Conservation (phyloP, 2,329 filamentous ascomycete genomes). For the Aspergillus felis region DNA sequence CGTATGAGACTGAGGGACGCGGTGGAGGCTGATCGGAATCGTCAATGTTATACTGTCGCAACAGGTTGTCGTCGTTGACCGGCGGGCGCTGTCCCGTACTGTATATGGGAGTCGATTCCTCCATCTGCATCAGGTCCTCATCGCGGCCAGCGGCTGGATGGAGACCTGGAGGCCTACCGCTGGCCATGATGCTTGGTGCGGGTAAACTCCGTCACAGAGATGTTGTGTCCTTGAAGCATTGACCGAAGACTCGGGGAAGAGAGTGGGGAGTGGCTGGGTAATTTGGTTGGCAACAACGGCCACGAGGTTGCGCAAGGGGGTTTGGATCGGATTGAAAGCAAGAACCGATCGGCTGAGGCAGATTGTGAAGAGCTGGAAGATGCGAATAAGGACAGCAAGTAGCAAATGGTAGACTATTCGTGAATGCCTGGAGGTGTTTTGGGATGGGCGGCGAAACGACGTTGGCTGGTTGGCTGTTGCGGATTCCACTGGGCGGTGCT, state of each 20-base stretch:
- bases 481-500: background rate
- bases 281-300: background rate
- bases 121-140: conserved; percentile 42
- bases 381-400: background rate
- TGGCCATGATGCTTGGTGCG: conserved; percentile 41
- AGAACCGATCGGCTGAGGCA: background rate
- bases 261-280: conserved; percentile 6
- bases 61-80: conserved; percentile 75
- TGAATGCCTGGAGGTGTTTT: background rate
- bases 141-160: conserved; percentile 43
- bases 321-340: background rate
- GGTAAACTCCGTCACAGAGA: conserved; percentile 33
- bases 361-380: background rate
- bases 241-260: conserved; percentile 19
- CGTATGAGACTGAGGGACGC: conserved; percentile 87
- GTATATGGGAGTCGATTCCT: conserved; percentile 52
- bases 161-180: conserved; percentile 53
- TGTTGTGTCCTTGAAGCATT: conserved; percentile 37
- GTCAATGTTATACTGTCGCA: conserved; percentile 70
- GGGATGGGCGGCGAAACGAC: background rate
- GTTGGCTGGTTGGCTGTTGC: background rate
- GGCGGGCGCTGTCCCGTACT: conserved; percentile 71
- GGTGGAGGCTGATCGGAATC: conserved; percentile 59
- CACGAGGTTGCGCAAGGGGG: conserved; percentile 8
- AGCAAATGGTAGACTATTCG: background rate